phyloP scores from a whole-genome alignment of 805 yeast species.

The Sugiyamaella valdiviana region DNA sequence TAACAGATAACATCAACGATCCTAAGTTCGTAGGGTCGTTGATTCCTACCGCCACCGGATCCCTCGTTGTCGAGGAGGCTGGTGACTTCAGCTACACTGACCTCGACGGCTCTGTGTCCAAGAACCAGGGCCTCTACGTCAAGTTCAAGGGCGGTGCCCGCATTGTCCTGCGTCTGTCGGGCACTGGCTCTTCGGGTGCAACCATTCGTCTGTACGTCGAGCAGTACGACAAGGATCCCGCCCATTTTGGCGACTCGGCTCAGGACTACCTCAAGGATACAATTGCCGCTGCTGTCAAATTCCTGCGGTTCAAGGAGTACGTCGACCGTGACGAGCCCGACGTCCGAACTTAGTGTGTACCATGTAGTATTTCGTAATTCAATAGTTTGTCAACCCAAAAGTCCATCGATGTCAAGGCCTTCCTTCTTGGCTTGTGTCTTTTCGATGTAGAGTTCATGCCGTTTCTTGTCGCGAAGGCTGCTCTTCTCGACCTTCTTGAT shows the following conservation, averaged over 20 bases:
- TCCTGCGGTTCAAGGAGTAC: conserved; percentile 64
- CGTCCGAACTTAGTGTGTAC: conserved; percentile 37
- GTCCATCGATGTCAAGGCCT: conserved; percentile 20
- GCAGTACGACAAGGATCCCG: conserved; percentile 59
- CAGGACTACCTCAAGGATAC: conserved; percentile 63
- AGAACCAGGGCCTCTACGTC: conserved; percentile 81
- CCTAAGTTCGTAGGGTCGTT: conserved; percentile 46
- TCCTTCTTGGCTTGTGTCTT: conserved; percentile 12
- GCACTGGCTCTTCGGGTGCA: conserved; percentile 97
- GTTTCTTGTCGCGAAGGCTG: conserved; percentile 6
- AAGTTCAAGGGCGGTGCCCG: conserved; percentile 77
- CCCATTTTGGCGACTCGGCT: conserved; percentile 46
- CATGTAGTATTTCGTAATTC: background rate
- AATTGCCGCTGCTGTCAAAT: conserved; percentile 54
- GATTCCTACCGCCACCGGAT: conserved; percentile 38
- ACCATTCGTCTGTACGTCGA: conserved; percentile 91
- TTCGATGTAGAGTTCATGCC: background rate
- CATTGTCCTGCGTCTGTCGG: conserved; percentile 84
- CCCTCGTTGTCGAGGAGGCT: conserved; percentile 56
- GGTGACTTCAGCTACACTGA: conserved; percentile 92
- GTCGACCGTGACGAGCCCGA: conserved; percentile 84
- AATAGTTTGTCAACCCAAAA: conserved; percentile 9
- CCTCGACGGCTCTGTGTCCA: conserved; percentile 84
- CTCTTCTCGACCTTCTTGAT: conserved; percentile 15
- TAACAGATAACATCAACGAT: conserved; percentile 38